Evolutionary conservation across 495 filamentous ascomycete species (phyloP).

Genomic region (Tuber aestivum): DNA sequence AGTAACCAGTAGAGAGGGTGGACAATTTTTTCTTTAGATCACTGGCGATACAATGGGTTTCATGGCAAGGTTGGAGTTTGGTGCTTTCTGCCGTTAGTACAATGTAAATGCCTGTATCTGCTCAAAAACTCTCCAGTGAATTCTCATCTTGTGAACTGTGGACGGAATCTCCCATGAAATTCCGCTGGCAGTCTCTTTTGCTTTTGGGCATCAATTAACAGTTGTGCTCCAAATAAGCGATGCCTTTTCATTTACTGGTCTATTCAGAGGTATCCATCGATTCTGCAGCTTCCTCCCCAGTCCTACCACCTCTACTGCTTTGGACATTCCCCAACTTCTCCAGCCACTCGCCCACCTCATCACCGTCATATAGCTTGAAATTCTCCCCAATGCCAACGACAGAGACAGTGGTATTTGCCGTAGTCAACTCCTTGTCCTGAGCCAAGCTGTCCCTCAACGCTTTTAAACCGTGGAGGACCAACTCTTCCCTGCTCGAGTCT

Average conservation of each 20-base stretch:
- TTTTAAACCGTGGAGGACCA: conserved; percentile 80
- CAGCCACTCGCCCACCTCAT: conserved; percentile 72
- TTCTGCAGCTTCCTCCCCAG: conserved; percentile 45
- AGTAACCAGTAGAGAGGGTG: conserved; percentile 49
- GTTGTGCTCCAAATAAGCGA: neutral
- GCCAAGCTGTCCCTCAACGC: conserved; percentile 92
- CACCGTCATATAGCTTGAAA: conserved; percentile 89
- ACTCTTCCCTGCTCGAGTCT: conserved; percentile 66
- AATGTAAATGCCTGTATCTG: neutral
- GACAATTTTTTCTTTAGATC: neutral
- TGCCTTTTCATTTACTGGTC: conserved; percentile 21
- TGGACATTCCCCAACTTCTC: conserved; percentile 60
- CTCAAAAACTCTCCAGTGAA: neutral
- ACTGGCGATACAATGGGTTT: neutral
- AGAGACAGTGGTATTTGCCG: conserved; percentile 90
- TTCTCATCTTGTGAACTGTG: neutral
- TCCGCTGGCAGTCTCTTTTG: neutral
- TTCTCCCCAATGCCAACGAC: conserved; percentile 69
- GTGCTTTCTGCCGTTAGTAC: neutral
- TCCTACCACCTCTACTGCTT: conserved; percentile 44
- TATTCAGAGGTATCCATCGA: conserved; percentile 81
- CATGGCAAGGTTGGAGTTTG: neutral
- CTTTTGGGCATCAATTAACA: neutral
- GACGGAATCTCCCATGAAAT: neutral
- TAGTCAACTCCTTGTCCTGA: conserved; percentile 94